A percentile compares a stretch with the other conserved stretches of the same genome.
Conservation (phyloP, 2,329 filamentous ascomycete species). For the Xylaria sp. region DNA sequence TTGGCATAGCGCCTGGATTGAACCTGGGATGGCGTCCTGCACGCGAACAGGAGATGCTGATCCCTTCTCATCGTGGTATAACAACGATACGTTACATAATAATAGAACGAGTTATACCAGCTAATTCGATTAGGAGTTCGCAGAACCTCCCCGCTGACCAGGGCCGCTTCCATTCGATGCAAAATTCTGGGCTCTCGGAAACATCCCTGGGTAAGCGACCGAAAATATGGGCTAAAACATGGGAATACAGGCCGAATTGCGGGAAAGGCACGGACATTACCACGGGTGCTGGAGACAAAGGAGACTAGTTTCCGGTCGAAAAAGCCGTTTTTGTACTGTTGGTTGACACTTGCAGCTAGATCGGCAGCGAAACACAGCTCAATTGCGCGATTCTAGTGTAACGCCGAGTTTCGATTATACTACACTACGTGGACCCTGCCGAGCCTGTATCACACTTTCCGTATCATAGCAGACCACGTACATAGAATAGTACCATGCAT, state of each 20-base stretch:
- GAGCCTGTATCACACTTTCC: not conserved
- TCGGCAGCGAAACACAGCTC: not conserved
- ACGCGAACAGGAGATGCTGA: not conserved
- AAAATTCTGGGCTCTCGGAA: constrained; percentile 18
- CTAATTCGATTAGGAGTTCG: constrained; percentile 15
- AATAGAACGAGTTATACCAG: not conserved
- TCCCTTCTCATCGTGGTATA: constrained; percentile 19
- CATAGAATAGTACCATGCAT: constrained; percentile 10
- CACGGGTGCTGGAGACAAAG: constrained; percentile 15
- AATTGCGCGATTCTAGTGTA: not conserved
- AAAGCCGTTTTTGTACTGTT: constrained; percentile 20
- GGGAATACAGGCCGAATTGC: not conserved
- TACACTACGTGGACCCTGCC: not conserved
- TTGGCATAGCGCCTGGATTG: constrained; percentile 9
- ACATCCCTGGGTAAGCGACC: not conserved
- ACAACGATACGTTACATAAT: constrained; percentile 8
- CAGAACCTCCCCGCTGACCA: not conserved
- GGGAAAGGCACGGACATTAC: constrained; percentile 5
- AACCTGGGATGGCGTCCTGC: constrained; percentile 3
- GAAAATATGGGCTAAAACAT: not conserved
- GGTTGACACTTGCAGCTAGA: constrained; percentile 5
- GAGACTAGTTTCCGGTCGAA: constrained; percentile 8
- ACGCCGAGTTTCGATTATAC: not conserved
- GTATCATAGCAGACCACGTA: not conserved
- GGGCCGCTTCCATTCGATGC: constrained; percentile 11